phyloP scores from a whole-genome alignment of 305 asterid species.

The Fraxinus baroniana region DNA sequence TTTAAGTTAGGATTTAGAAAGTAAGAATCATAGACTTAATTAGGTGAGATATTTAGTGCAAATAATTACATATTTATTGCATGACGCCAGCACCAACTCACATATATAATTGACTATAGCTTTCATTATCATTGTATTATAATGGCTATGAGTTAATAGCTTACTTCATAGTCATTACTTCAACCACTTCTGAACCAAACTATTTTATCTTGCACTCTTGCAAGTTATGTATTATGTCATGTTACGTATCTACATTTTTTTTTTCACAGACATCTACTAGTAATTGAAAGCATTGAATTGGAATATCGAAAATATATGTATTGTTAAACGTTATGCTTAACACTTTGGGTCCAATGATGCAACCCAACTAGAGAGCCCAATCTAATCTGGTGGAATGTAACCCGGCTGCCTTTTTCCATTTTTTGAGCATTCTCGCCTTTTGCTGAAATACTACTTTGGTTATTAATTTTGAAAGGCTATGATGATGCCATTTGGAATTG shows the following conservation, averaged over 20 bases:
- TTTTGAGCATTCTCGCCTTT: too few relatives aligned
- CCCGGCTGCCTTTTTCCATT: too few relatives aligned
- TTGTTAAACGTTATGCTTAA: too few relatives aligned
- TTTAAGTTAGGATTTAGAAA: background rate
- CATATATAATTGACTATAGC: background rate
- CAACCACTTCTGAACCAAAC: background rate
- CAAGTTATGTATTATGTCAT: background rate
- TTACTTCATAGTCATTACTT: background rate
- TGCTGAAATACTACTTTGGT: too few relatives aligned
- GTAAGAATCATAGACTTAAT: background rate
- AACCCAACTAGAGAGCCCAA: too few relatives aligned
- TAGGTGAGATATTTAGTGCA: background rate
- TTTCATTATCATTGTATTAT: background rate
- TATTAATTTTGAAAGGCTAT: too few relatives aligned
- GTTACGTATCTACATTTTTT: background rate
- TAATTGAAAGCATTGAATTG: too few relatives aligned
- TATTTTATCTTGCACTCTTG: background rate
- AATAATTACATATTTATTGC: background rate
- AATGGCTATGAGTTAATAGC: background rate
- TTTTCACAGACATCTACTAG: too few relatives aligned
- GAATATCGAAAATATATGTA: too few relatives aligned
- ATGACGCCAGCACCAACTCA: background rate
- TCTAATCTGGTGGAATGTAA: too few relatives aligned
- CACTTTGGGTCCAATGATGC: too few relatives aligned
- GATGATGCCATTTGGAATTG: too few relatives aligned